Evolutionary conservation across 352 stramenopile genomes (phyloP), one percentile per base, ranked within the genome.

Genomic region (Globisporangium cederbergense): DNA sequence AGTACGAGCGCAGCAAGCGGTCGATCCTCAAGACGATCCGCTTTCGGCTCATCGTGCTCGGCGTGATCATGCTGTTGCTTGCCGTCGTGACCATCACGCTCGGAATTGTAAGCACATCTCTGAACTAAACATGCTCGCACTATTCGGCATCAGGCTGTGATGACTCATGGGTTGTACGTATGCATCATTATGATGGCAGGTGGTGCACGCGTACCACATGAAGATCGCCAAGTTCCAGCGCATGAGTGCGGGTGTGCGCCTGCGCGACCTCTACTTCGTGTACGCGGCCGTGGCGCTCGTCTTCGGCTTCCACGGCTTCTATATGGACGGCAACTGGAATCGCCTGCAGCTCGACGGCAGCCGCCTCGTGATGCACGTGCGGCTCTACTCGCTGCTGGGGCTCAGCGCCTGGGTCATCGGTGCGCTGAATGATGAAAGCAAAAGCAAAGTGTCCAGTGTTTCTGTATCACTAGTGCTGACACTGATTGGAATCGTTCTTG

Each of bases 21-120:
- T 81, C 74, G 9, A 88, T 91, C 22, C 74, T 93, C 28, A 83
- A 83, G 58, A 91, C 83, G 56, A 91, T 93, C 58, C 81, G 81
- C 20, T 78, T 81, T 38, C 82, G 85, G 18, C 61, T 90, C 28
- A 51, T 90, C 42, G 75, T 85, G 40, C 66, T 90, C 5, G 78
- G 76, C 43, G 70, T 86, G 43, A 64, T 91, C 59, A 83, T 86
- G 58, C 66, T 74, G 0, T 58, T 87, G 20, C 60, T 88, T 2
- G 71, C 79, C 38, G 9, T 88, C 18, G 62, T 79, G 6, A 58
- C 79, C 9, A 69, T 89, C 38, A 67, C 74, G 2, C 72, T 93
- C 34, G 83, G 81, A 50, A 68, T 69, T 28, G 85, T 91, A 76
- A 22, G 77, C 67, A 10, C 9, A 0, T 50, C 42, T 36, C 32